phyloP scores from a whole-genome alignment of 129 eudicot genomes.

The Escallonia rubra region DNA sequence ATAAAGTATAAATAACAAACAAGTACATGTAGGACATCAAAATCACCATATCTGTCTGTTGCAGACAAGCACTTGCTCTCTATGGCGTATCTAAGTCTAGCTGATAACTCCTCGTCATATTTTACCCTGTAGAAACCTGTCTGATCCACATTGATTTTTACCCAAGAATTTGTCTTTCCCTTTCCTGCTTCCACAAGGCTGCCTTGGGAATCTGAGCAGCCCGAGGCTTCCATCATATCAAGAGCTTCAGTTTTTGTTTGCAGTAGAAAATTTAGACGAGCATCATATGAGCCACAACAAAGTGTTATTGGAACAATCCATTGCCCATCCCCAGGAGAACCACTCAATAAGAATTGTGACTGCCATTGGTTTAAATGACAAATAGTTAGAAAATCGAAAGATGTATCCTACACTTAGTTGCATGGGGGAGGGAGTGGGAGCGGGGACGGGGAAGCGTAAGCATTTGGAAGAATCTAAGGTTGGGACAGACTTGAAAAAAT shows the following conservation, averaged over 20 bases:
- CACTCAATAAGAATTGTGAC: conserved; percentile 79
- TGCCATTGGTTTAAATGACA: conserved; percentile 24
- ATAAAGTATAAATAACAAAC: neutral
- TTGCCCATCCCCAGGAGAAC: conserved; percentile 70
- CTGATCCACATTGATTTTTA: conserved; percentile 82
- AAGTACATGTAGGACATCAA: conserved; percentile 1
- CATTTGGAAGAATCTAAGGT: too few species aligned
- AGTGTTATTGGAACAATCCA: conserved; percentile 94
- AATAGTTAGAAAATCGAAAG: neutral
- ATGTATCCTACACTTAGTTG: too few species aligned
- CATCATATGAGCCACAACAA: conserved; percentile 70
- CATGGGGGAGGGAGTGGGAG: too few species aligned
- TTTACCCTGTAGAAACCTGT: conserved; percentile 94
- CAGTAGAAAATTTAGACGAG: conserved; percentile 53
- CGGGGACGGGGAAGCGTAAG: too few species aligned
- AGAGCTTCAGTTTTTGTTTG: conserved; percentile 48
- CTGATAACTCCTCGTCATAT: conserved; percentile 73
- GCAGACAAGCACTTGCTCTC: conserved; percentile 68
- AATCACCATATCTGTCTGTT: conserved; percentile 78
- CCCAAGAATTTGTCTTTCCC: conserved; percentile 41
- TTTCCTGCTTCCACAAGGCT: conserved; percentile 13
- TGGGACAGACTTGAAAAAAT: too few species aligned
- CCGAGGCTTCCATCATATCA: conserved; percentile 31
- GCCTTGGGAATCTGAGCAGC: conserved; percentile 29
- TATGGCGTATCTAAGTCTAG: conserved; percentile 73